A percentile compares a stretch with the other conserved stretches of the same genome.
These are phyloP conservation scores for Panellus pusillus DNA, from an alignment of 768 basidiomycete species.

Conservation along the genomic window DNA sequence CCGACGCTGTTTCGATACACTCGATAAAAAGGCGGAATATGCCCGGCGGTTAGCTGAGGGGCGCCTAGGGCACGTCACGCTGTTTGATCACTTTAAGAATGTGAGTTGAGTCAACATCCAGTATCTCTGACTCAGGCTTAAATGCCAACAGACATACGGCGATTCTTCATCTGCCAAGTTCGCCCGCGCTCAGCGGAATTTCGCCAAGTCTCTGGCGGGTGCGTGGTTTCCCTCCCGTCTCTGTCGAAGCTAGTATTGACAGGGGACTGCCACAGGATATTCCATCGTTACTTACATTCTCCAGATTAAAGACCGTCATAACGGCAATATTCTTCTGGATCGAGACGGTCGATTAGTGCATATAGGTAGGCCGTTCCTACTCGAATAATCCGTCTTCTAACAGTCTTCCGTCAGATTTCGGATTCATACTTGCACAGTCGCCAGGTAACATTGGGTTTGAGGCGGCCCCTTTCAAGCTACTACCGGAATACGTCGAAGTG, in stretches of 20 bases:
- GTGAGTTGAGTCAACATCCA: slow-evolving; percentile 43
- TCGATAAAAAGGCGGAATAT: slow-evolving; percentile 99
- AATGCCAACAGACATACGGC: slow-evolving; percentile 72
- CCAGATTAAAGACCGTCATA: slow-evolving; percentile 98
- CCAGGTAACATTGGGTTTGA: slow-evolving; percentile 98
- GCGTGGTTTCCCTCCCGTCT: slow-evolving; percentile 14
- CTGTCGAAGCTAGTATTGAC: not conserved
- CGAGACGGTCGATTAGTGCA: slow-evolving; percentile 93
- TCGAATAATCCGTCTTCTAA: not conserved
- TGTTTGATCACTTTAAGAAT: slow-evolving; percentile 89
- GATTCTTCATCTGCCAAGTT: slow-evolving; percentile 86
- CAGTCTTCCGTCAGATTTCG: slow-evolving; percentile 66
- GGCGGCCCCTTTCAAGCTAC: slow-evolving; percentile 98
- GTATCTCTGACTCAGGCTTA: not conserved
- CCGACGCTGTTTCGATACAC: slow-evolving; percentile 96
- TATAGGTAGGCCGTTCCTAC: slow-evolving; percentile 42
- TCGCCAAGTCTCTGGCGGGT: slow-evolving; percentile 90
- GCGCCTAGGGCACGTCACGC: slow-evolving; percentile 80
- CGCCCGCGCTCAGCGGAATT: slow-evolving; percentile 87
- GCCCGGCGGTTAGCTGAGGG: slow-evolving; percentile 82
- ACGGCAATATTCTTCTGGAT: slow-evolving; percentile 96
- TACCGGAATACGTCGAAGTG: slow-evolving; percentile 94
- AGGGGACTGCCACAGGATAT: slow-evolving; percentile 57
- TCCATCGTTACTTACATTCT: slow-evolving; percentile 95
- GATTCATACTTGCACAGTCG: slow-evolving; percentile 95